A percentile compares a stretch with the other conserved stretches of the same genome.
Evolutionary conservation across 768 basidiomycete genomes (phyloP).

Genomic region (Calocera cornea): DNA sequence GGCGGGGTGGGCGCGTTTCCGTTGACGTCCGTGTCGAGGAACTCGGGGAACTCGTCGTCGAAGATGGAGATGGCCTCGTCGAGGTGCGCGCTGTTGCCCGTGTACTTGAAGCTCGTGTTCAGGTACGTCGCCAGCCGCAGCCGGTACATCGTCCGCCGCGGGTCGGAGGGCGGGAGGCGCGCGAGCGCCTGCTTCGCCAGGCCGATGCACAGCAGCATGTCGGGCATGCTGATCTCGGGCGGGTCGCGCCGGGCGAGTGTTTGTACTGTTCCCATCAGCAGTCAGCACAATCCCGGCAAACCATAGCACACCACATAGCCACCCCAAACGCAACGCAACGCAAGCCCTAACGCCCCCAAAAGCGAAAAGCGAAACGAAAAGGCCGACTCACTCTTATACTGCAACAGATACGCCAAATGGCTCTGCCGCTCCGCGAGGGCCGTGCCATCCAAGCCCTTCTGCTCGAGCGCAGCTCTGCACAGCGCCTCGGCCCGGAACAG

Average conservation of each 20-base stretch:
- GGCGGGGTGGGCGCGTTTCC: background rate
- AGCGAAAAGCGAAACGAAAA: no score
- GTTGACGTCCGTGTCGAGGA: background rate
- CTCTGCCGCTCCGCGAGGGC: background rate
- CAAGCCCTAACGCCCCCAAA: no score
- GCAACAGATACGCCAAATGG: constrained; percentile 1
- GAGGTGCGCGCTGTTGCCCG: background rate
- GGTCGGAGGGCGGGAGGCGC: background rate
- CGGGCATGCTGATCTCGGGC: background rate
- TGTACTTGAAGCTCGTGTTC: background rate
- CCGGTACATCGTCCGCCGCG: background rate
- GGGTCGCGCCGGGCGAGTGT: background rate
- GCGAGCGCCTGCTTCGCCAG: background rate
- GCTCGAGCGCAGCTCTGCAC: background rate
- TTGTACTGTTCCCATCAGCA: background rate
- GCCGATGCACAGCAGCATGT: background rate
- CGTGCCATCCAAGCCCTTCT: background rate
- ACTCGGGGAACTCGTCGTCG: constrained; percentile 3
- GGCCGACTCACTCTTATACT: constrained; percentile 4
- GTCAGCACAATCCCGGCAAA: background rate
- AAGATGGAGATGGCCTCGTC: background rate
- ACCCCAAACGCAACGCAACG: no score
- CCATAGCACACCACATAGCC: no score
- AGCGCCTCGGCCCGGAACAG: background rate
- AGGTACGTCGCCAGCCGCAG: background rate